These are phyloP conservation scores for Debaryomyces sp. DNA, from an alignment of 1,139 yeast species.

Conservation along the genomic window DNA sequence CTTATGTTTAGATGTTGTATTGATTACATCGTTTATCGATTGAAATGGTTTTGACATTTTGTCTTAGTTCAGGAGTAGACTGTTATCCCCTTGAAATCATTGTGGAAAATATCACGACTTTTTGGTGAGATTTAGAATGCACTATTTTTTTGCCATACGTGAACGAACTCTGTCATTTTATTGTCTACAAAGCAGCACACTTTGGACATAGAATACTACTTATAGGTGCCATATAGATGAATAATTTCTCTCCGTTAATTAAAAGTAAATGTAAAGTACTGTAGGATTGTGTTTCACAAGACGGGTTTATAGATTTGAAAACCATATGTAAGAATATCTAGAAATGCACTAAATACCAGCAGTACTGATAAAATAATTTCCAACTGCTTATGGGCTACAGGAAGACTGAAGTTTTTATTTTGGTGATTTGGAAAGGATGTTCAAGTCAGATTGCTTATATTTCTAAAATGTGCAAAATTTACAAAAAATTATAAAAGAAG, in stretches of 20 bases:
- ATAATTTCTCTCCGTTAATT: no score
- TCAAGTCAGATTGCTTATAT: no score
- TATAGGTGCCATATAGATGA: no score
- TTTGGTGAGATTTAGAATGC: background rate
- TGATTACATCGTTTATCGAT: conserved; percentile 49
- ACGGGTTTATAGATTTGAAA: background rate
- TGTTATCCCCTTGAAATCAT: background rate
- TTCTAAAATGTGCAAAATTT: background rate
- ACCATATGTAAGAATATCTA: background rate
- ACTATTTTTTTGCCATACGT: background rate
- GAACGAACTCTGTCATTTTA: background rate
- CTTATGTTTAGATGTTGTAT: conserved; percentile 41
- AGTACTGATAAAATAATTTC: no score
- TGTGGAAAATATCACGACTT: background rate
- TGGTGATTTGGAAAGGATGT: no score
- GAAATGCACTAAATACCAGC: no score
- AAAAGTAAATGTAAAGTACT: no score
- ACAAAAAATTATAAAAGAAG: background rate
- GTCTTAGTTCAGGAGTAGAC: background rate
- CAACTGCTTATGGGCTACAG: no score
- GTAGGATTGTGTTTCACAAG: background rate
- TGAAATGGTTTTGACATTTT: conserved; percentile 47
- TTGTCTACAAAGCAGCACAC: background rate
- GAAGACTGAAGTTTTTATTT: no score
- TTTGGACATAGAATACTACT: background rate